Percentiles rank a stretch among this genome's conserved stretches.
These are phyloP conservation scores for Waltergamsia citrina DNA, from an alignment of 2,329 filamentous ascomycete genomes.

Conservation along the genomic window DNA sequence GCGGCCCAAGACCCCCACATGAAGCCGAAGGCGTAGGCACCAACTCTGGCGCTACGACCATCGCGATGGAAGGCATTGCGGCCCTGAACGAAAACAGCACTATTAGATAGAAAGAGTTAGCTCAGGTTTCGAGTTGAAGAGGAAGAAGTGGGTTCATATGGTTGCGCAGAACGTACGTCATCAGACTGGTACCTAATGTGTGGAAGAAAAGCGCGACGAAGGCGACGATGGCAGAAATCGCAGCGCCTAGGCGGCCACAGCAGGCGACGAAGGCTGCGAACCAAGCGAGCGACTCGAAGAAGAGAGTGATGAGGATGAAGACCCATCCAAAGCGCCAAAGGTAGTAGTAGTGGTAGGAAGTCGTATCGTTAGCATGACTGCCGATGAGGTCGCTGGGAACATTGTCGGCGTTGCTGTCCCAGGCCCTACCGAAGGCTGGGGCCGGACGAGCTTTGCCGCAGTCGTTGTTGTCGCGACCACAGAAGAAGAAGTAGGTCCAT, in stretches of 20 bases:
- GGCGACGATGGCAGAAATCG: conserved; percentile 50
- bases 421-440: conserved; percentile 64
- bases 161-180: conserved; percentile 51
- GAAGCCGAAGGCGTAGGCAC: conserved; percentile 64
- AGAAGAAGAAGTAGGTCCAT: conserved; percentile 90
- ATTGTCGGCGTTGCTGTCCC: conserved; percentile 35
- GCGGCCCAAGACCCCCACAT: conserved; percentile 63
- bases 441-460: conserved; percentile 56
- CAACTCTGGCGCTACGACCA: conserved; percentile 50
- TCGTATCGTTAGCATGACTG: conserved; percentile 41
- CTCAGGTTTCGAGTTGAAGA: background rate
- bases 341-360: conserved; percentile 60
- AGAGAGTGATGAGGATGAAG: conserved; percentile 75
- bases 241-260: conserved; percentile 61
- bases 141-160: conserved; percentile 1
- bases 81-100: conserved; percentile 56
- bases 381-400: conserved; percentile 39
- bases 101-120: conserved; percentile 10
- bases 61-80: conserved; percentile 53
- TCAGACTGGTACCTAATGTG: conserved; percentile 55
- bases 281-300: conserved; percentile 64
- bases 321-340: conserved; percentile 90
- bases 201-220: conserved; percentile 59
- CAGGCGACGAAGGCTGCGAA: conserved; percentile 60
- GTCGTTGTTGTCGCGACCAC: conserved; percentile 52